Evolutionary conservation across 208 protist genomes (phyloP).

Genomic region (Acanthamoeba lenticulata): DNA sequence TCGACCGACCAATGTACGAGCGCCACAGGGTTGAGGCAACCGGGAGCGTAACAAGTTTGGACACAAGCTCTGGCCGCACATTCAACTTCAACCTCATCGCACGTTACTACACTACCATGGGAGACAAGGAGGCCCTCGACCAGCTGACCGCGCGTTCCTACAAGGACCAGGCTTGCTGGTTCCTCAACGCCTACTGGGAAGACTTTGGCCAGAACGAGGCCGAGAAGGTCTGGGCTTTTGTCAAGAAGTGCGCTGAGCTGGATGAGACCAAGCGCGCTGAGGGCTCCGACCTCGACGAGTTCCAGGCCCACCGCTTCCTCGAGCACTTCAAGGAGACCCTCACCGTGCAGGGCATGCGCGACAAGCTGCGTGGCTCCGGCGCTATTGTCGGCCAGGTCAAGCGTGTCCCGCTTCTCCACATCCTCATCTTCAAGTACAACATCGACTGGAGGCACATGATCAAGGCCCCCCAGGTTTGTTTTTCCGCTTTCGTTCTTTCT

Average conservation of each 20-base stretch:
- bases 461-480: constrained; percentile 67
- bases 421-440: constrained; percentile 63
- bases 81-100: too few relatives aligned
- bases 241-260: constrained; percentile 2
- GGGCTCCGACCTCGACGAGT: constrained; percentile 70
- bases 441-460: constrained; percentile 54
- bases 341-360: constrained; percentile 65
- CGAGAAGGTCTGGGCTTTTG: constrained; percentile 69
- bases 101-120: too few relatives aligned
- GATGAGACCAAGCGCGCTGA: constrained; percentile 63
- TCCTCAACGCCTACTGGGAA: constrained; percentile 71
- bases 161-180: constrained; percentile 70
- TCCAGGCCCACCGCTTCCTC: constrained; percentile 72
- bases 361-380: constrained; percentile 56
- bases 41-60: too few relatives aligned
- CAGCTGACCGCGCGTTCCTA: constrained; percentile 5
- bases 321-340: constrained; percentile 70
- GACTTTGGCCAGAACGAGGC: constrained; percentile 48
- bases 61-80: too few relatives aligned
- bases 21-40: too few relatives aligned
- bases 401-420: constrained; percentile 56
- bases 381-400: constrained; percentile 56
- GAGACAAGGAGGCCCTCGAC: neutral
- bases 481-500: neutral
- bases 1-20: too few relatives aligned